Conservation (phyloP, 2,329 filamentous ascomycete species). For the Chaetomium olivaceum region DNA sequence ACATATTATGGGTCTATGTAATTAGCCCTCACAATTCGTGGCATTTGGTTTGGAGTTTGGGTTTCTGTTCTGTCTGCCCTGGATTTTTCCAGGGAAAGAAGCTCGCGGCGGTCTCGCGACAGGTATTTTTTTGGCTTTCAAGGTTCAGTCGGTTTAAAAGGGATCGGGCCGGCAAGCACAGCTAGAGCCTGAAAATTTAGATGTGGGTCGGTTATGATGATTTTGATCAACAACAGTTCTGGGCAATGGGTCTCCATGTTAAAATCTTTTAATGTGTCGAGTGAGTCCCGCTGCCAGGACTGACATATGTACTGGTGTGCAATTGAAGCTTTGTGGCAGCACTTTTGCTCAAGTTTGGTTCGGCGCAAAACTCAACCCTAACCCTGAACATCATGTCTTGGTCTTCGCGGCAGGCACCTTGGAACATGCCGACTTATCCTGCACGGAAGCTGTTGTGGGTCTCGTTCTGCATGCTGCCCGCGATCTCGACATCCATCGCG, state of each 20-base stretch:
- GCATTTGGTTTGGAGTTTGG: conserved; percentile 24
- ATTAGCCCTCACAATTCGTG: conserved; percentile 6
- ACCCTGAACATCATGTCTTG: background rate
- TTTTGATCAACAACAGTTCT: background rate
- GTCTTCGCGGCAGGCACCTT: background rate
- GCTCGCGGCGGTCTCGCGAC: background rate
- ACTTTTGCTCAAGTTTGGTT: background rate
- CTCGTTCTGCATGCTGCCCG: background rate
- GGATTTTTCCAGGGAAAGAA: background rate
- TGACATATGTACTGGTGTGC: too few relatives aligned
- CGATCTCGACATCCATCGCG: background rate
- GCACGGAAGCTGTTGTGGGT: background rate
- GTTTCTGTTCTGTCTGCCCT: background rate
- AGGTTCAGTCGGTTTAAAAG: background rate
- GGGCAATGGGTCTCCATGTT: background rate
- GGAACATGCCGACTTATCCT: background rate
- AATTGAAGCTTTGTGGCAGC: background rate
- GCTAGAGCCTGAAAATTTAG: background rate
- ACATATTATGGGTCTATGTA: conserved; percentile 12
- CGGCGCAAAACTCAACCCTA: background rate
- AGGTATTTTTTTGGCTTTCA: background rate
- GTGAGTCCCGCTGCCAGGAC: too few relatives aligned
- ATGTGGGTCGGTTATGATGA: background rate
- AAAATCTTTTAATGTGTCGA: too few relatives aligned
- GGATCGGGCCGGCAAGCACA: background rate